These are phyloP conservation scores for Fusarium sp. DNA, from an alignment of 2,329 filamentous ascomycete species.

Conservation along the genomic window DNA sequence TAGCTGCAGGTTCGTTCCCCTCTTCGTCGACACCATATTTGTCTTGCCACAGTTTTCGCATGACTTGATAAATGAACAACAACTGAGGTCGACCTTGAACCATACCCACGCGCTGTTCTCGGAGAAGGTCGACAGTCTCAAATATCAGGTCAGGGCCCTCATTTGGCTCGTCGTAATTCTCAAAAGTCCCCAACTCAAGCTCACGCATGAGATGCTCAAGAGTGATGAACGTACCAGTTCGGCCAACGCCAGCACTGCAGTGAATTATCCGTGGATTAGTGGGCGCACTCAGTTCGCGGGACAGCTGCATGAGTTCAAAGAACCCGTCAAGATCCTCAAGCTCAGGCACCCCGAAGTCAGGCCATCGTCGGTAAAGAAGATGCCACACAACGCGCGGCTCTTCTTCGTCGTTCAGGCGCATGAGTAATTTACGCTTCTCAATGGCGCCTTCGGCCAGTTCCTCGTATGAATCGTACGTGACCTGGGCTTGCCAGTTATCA, in stretches of 20 bases:
- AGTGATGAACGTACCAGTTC: constrained; percentile 94
- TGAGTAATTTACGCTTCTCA: constrained; percentile 79
- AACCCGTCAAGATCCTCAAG: constrained; percentile 75
- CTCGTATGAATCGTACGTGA: constrained; percentile 75
- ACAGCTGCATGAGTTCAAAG: constrained; percentile 76
- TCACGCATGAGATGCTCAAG: constrained; percentile 92
- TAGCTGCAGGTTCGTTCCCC: constrained; percentile 61
- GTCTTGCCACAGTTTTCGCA: constrained; percentile 79
- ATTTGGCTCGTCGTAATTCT: constrained; percentile 55
- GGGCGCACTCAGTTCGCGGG: constrained; percentile 66
- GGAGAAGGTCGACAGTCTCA: constrained; percentile 80
- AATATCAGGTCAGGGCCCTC: constrained; percentile 73
- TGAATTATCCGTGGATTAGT: constrained; percentile 80
- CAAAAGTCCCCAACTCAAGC: constrained; percentile 78
- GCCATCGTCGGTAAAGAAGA: constrained; percentile 88
- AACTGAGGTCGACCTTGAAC: constrained; percentile 91
- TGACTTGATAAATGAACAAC: constrained; percentile 86
- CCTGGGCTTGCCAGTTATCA: constrained; percentile 74
- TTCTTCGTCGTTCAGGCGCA: constrained; percentile 62
- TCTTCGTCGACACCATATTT: constrained; percentile 62
- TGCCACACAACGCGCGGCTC: constrained; percentile 78
- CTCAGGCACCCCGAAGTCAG: constrained; percentile 86
- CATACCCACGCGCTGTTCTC: constrained; percentile 94
- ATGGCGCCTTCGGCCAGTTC: constrained; percentile 67
- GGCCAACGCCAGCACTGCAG: constrained; percentile 92